Base-by-base conservation (phyloP, 139 green algal species). In the Auxenochlorella pyrenoidosa region DNA sequence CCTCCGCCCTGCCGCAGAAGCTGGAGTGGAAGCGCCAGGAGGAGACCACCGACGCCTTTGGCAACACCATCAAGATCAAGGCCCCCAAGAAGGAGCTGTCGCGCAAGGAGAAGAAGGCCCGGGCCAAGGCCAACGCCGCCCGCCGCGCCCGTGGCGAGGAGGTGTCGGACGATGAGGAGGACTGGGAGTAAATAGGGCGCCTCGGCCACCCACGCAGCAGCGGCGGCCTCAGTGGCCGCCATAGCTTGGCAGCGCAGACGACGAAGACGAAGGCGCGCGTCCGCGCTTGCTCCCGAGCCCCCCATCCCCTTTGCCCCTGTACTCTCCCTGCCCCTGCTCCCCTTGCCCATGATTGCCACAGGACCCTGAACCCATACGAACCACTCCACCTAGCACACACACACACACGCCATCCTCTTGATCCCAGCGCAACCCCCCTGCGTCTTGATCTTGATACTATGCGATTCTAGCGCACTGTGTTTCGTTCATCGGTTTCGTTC, bases 1-100 rank as follows among this genome's bases (percentile, higher is more conserved):
- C 19, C 63, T 18, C 30, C 4, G 26, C 26, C 63, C 63, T 3
- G 1, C 28, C 22, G 63, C 43, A 65, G 43, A 97, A 96, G 89
- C 86, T 97, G 47, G 94, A 97, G 90, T 95, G 94, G 90, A 96
- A 96, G 92, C 75, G 89, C 41, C 87, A 96, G 89, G 95, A 98
- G 86, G 95, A 98, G 90, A 94, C 92, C 47, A 93, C 92, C 30
- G 96, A 98, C 83, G 96, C 96, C 38, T 94, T 97, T 84, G 96
- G 96, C 84, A 98, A 98, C 92, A 95, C 93, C 51, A 93, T 98
- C 82, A 97, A 98, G 94, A 84, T 98, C 43, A 95, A 97, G 94
- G 92, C 80, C 44, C 92, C 92, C 88, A 96, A 97, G 94, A 97
- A 96, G 94, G 95, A 97, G 93, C 92, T 98, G 80, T 94, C 88